Base-by-base conservation (phyloP, 805 yeast species). In the Ogataea trehalophila region DNA sequence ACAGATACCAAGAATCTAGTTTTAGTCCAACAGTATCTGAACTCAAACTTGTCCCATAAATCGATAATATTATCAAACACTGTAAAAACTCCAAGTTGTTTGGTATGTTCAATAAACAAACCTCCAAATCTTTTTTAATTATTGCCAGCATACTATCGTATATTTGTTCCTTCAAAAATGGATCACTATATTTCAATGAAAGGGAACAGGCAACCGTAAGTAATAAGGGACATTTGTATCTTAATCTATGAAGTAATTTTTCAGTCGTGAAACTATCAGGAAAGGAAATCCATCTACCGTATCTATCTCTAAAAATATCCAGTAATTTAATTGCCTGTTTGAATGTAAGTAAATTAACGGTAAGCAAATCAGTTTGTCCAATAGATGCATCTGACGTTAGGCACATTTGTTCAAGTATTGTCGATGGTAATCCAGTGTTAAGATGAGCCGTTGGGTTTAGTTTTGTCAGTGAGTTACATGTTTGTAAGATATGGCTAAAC, bases 271-370 rank as follows among this genome's bases (percentile, higher is more conserved):
- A 58, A 14, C 68, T 68, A 31, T 75, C 74, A 0, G 91, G 89
- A 43, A 86, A 79, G 45, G 86, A 79, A 3, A 85, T 80, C 95
- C 95, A 87, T 31, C 88, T 72, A 5, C 90, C 88, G 58, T 82
- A 86, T 56, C 84, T 74, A 42, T 80, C 77, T 39, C 85, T 68
- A 60, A 86, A 87, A 41, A 75, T 76, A 45, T 72, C 73, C 53
- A 86, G 65, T 37, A 85, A 63, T 16, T 70, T 69, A 6, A 73
- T 54, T 0, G 80, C 79, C 53, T 83, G 81, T 3, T 65, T 62
- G 37, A 70, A 56, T 1, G 78, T 57, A 15, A 87, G 56, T 5
- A 84, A 64, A 1, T 79, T 78, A 23, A 75, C 56, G 2, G 76
- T 55, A 3, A 86, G 68, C 3, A 84, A 62, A 57, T 84, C 87